Evolutionary conservation across 306 rosid species (phyloP), one percentile per base, ranked within the genome.

Genomic region (Vigna unguiculata): DNA sequence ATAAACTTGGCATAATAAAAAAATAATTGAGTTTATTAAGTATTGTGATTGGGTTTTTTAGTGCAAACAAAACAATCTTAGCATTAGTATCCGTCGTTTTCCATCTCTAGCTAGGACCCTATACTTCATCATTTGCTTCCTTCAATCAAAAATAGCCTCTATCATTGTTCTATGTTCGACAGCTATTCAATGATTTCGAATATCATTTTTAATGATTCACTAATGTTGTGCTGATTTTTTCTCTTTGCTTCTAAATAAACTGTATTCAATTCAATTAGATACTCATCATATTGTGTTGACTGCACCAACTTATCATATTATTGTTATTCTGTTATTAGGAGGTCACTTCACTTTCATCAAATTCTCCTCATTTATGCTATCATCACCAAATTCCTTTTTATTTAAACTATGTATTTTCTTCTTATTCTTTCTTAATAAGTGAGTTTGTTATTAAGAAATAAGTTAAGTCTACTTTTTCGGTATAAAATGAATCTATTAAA

Each of bases 181-280:
- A 80, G 80, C 78, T 40, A 60, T 19, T 25, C 22, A 47, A 55
- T 71, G 36, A 69, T 66, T 68, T 46, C 77, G 36, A 74, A 34
- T 43, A 2, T 59, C 19, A 41, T 14, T 58, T 59, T 77, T 34
- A 47, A 71, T 72, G 16, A 57, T 77, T 71, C 59, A 47, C 22
- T 9, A 64, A 19, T 68, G 19, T 41, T 53, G n/a, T 59, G 67
- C 49, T 45, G 34, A 62, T 43, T 43, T 9, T 9, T 40, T 71
- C 58, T 28, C 38, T 60, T 69, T 47, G 43, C 82, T 70, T 62
- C 62, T 21, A 21, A 32, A 47, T 48, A 40, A 71, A 38, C 17
- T 49, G 49, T 71, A 67, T 5, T 49, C 25, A 40, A 67, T 2
- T 61, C 51, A 32, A 32, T 32, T 32, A 32, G 6, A 32, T 32